Evolutionary conservation across 768 basidiomycete species (phyloP).

Genomic region (Pilatotrama ljubarskyi): DNA sequence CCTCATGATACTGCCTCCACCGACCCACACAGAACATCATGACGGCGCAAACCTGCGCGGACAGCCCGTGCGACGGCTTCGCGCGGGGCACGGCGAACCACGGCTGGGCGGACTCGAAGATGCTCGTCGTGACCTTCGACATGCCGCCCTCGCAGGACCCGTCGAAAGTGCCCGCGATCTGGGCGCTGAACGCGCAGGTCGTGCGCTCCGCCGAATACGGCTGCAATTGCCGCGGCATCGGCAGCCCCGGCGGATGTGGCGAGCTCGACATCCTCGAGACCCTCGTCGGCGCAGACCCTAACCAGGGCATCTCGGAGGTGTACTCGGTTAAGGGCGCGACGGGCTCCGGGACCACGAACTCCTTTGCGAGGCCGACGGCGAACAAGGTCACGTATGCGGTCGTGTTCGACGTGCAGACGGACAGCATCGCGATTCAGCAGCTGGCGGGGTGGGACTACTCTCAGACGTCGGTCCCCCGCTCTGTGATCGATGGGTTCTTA

Average conservation of each 20-base stretch:
- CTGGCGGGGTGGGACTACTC: conserved; percentile 29
- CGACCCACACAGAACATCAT: conserved; percentile 28
- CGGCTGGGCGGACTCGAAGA: conserved; percentile 31
- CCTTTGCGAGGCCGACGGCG: conserved; percentile 27
- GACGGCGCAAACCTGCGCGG: conserved; percentile 26
- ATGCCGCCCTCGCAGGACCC: conserved; percentile 28
- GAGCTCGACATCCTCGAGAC: conserved; percentile 34
- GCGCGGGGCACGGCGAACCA: conserved; percentile 31
- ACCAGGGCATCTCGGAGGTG: conserved; percentile 30
- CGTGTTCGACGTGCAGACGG: conserved; percentile 31
- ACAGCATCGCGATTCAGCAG: conserved; percentile 27
- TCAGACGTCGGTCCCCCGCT: conserved; percentile 25
- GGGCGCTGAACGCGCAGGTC: conserved; percentile 32
- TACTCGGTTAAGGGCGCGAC: conserved; percentile 35
- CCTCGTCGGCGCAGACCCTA: conserved; percentile 21
- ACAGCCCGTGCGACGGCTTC: conserved; percentile 30
- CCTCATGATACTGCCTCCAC: neutral
- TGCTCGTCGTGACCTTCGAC: conserved; percentile 30
- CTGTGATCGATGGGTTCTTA: conserved; percentile 28
- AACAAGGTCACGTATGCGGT: conserved; percentile 23
- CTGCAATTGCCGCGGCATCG: conserved; percentile 34
- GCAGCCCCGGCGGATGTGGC: conserved; percentile 27
- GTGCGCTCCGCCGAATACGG: conserved; percentile 33
- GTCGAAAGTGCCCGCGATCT: conserved; percentile 28
- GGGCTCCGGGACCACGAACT: conserved; percentile 25